These are phyloP conservation scores for Pachyrhizus erosus DNA, from an alignment of 306 rosid genomes.

Conservation along the genomic window DNA sequence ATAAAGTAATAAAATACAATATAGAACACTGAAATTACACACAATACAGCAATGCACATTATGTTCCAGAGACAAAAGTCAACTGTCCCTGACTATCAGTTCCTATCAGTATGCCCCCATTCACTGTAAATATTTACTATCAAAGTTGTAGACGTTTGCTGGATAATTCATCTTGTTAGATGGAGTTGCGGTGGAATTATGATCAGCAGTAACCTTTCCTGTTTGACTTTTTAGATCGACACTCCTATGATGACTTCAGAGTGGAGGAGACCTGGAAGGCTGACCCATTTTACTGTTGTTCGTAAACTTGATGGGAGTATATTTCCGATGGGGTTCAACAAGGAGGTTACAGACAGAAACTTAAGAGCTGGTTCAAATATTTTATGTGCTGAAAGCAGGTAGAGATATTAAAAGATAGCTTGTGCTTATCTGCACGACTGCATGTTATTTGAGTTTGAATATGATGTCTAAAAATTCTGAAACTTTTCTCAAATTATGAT, in stretches of 20 bases:
- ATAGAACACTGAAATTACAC: no score
- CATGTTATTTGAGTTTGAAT: slow-evolving; percentile 1
- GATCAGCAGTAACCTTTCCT: slow-evolving; percentile 39
- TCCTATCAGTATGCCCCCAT: background rate
- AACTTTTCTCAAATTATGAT: slow-evolving; percentile 23
- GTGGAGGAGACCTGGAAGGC: slow-evolving; percentile 85
- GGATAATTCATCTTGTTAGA: background rate
- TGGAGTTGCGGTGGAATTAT: slow-evolving; percentile 27
- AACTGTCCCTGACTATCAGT: background rate
- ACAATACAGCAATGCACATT: no score
- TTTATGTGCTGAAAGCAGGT: slow-evolving; percentile 85
- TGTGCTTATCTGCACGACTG: background rate
- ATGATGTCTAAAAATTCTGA: slow-evolving; percentile 7
- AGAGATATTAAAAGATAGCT: slow-evolving; percentile 28
- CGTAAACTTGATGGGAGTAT: slow-evolving; percentile 89
- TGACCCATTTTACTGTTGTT: slow-evolving; percentile 89
- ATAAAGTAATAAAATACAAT: no score
- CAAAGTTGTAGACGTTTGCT: slow-evolving; percentile 1
- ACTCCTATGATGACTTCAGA: slow-evolving; percentile 93
- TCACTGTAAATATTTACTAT: slow-evolving; percentile 10
- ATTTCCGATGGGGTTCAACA: slow-evolving; percentile 84
- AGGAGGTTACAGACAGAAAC: slow-evolving; percentile 79
- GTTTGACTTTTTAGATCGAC: slow-evolving; percentile 76
- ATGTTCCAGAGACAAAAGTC: no score
- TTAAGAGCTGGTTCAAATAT: slow-evolving; percentile 75